A percentile compares a stretch with the other conserved stretches of the same genome.
These are phyloP conservation scores for Basipetospora sp. DNA, from an alignment of 2,329 filamentous ascomycete species.

Conservation along the genomic window DNA sequence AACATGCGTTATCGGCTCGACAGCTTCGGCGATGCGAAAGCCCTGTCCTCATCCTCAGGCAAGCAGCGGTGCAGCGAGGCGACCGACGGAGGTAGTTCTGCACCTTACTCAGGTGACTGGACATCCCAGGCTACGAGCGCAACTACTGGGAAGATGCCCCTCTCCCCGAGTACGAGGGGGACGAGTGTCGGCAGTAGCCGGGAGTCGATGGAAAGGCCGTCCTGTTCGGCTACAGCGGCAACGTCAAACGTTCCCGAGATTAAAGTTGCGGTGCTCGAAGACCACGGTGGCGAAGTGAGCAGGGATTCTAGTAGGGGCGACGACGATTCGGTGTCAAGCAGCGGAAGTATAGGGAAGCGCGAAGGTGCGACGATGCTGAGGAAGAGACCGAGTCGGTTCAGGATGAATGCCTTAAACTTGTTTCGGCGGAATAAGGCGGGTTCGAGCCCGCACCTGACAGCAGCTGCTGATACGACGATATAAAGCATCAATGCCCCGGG, in stretches of 20 bases:
- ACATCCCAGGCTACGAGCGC: conserved; percentile 48
- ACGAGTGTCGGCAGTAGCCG: conserved; percentile 50
- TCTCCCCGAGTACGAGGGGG: conserved; percentile 50
- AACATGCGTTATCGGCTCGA: conserved; percentile 19
- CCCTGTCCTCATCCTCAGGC: conserved; percentile 26
- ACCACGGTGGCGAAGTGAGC: conserved; percentile 16
- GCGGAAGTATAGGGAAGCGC: conserved; percentile 29
- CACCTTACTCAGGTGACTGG: conserved; percentile 40
- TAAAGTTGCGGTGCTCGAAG: no score
- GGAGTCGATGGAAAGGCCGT: conserved; percentile 36
- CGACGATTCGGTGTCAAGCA: conserved; percentile 15
- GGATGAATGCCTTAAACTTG: conserved; percentile 45
- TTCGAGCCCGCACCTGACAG: not conserved
- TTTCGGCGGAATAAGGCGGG: conserved; percentile 36
- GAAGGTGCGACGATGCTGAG: conserved; percentile 34
- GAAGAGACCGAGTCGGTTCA: conserved; percentile 49
- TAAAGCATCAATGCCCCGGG: no score
- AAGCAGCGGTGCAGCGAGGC: conserved; percentile 46
- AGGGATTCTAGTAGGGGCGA: not conserved
- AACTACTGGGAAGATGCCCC: conserved; percentile 47
- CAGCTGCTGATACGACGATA: not conserved
- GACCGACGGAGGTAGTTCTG: conserved; percentile 44
- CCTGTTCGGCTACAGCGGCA: conserved; percentile 5
- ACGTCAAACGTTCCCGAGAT: conserved; percentile 5
- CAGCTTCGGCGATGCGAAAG: conserved; percentile 14